Conservation (phyloP, 2,329 filamentous ascomycete species). For the Ceratocystiopsis sp. region DNA sequence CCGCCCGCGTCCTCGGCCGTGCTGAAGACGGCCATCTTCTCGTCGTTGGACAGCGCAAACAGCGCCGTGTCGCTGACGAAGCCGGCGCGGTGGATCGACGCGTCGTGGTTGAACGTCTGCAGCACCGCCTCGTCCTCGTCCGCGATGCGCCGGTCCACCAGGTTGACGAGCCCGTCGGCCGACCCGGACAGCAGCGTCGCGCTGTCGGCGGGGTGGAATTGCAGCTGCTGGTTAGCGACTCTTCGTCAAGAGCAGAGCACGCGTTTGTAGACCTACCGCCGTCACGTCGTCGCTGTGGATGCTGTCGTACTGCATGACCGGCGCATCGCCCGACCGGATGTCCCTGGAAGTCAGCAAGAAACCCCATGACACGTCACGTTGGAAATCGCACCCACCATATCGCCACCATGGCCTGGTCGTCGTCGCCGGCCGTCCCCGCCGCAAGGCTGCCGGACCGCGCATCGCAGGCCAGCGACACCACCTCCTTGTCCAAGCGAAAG, state of each 20-base stretch:
- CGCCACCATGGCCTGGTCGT: conserved; percentile 42
- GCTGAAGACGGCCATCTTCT: conserved; percentile 58
- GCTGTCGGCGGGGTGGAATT: conserved; percentile 42
- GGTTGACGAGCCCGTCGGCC: conserved; percentile 63
- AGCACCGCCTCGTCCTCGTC: conserved; percentile 65
- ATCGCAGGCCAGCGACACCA: conserved; percentile 50
- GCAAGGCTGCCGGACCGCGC: conserved; percentile 41
- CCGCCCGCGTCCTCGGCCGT: conserved; percentile 46
- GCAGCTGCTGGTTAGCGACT: conserved; percentile 21
- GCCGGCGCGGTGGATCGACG: conserved; percentile 57
- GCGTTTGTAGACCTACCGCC: conserved; percentile 20
- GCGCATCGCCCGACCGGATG: conserved; percentile 28
- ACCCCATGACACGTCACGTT: background rate
- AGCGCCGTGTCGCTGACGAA: conserved; percentile 50
- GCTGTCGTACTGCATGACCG: conserved; percentile 40
- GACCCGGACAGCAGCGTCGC: conserved; percentile 54
- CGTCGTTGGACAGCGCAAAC: conserved; percentile 61
- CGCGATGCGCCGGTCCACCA: conserved; percentile 52
- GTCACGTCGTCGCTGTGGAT: conserved; percentile 54
- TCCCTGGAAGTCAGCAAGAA: conserved; percentile 28
- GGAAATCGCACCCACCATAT: conserved; percentile 32
- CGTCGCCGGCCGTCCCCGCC: conserved; percentile 55
- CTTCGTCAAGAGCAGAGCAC: no score
- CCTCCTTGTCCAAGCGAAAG: conserved; percentile 10
- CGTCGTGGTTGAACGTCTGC: conserved; percentile 62